Evolutionary conservation across 805 yeast species (phyloP).

Genomic region (Starmerella gropengiesseri): DNA sequence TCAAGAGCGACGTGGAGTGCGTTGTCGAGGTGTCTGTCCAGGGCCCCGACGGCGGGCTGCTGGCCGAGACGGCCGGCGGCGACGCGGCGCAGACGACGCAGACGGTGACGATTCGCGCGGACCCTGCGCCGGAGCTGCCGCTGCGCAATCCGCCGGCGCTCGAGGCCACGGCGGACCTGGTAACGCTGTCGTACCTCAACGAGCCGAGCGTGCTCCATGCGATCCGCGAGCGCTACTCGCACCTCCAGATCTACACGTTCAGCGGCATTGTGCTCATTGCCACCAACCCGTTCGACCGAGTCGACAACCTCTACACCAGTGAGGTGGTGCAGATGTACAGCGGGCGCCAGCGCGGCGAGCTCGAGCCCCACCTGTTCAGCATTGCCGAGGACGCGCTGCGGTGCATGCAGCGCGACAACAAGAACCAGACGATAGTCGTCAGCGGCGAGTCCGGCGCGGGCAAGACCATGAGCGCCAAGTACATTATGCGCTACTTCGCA

Average conservation of each 20-base stretch:
- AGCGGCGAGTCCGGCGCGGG: constrained; percentile 99
- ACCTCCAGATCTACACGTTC: constrained; percentile 84
- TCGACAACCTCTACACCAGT: constrained; percentile 80
- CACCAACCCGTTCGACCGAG: constrained; percentile 86
- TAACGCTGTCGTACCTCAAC: constrained; percentile 80
- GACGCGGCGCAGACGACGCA: too few relatives aligned
- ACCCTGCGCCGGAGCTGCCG: constrained; percentile 56
- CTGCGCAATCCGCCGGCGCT: constrained; percentile 77
- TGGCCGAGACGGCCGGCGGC: too few relatives aligned
- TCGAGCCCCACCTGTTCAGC: constrained; percentile 94
- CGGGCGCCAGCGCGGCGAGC: constrained; percentile 83
- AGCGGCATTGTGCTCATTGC: constrained; percentile 96
- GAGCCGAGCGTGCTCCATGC: constrained; percentile 97
- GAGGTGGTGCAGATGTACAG: constrained; percentile 93
- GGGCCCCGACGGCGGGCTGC: constrained; percentile 8
- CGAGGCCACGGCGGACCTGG: constrained; percentile 90
- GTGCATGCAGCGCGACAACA: constrained; percentile 75
- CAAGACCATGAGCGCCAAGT: constrained; percentile 92
- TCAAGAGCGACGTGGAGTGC: constrained; percentile 37
- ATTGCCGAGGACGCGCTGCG: constrained; percentile 96
- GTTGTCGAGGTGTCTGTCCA: constrained; percentile 45
- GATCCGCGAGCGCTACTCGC: constrained; percentile 77
- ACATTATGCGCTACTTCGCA: constrained; percentile 95
- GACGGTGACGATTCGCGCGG: constrained; percentile 30
- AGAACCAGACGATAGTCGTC: constrained; percentile 91